A percentile compares a stretch with the other conserved stretches of the same genome.
phyloP scores from a whole-genome alignment of 2,329 filamentous ascomycete genomes.

The Ilyonectria sp. region DNA sequence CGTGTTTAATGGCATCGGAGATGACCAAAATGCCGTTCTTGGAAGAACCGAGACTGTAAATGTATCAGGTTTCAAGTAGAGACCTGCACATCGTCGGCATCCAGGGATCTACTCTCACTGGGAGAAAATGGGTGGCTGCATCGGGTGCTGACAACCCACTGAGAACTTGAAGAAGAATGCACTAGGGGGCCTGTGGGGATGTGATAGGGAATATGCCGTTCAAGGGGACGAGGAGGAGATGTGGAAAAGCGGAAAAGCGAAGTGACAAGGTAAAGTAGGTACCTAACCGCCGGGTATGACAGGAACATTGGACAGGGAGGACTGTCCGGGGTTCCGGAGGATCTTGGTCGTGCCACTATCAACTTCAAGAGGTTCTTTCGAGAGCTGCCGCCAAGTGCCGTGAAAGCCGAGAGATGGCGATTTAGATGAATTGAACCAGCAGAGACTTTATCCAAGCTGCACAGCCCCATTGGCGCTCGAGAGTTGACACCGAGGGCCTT shows the following conservation, averaged over 20 bases:
- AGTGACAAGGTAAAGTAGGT: conserved; percentile 13
- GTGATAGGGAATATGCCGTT: neutral
- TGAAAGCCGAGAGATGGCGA: neutral
- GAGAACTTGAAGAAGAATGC: conserved; percentile 18
- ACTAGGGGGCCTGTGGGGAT: conserved; percentile 18
- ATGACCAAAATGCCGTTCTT: conserved; percentile 12
- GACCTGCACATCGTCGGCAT: conserved; percentile 20
- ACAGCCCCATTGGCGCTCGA: neutral
- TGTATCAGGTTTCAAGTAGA: conserved; percentile 27
- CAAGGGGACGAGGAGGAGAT: neutral
- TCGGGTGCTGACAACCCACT: conserved; percentile 14
- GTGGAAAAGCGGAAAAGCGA: conserved; percentile 2
- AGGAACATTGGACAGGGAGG: conserved; percentile 8
- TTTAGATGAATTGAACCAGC: neutral
- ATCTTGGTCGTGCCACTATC: neutral
- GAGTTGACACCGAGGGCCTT: neutral
- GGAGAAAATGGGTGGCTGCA: conserved; percentile 18
- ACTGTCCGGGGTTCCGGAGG: neutral
- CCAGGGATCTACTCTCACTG: conserved; percentile 14
- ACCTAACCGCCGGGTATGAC: conserved; percentile 21
- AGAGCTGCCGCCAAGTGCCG: conserved; percentile 1
- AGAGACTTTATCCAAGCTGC: neutral
- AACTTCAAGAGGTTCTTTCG: neutral
- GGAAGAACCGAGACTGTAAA: conserved; percentile 21
- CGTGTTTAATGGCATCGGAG: conserved; percentile 17